Percentiles rank a stretch among this genome's conserved stretches.
These are phyloP conservation scores for Agaricales sp. DNA, from an alignment of 1,284 basidiomycete genomes.

Conservation along the genomic window DNA sequence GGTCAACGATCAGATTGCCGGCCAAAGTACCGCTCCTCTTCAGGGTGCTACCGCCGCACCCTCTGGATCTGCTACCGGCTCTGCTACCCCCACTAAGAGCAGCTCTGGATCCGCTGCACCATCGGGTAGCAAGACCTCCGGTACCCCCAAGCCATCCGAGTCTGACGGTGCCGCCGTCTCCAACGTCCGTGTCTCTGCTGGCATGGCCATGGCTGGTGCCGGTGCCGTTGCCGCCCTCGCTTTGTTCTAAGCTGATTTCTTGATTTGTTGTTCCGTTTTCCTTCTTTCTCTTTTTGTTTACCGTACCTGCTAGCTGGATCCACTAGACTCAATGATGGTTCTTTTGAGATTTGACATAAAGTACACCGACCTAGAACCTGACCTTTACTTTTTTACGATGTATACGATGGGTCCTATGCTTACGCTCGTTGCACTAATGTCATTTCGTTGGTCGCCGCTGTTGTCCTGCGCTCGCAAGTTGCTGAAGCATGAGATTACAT, in stretches of 20 bases:
- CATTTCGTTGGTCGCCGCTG: too few relatives aligned
- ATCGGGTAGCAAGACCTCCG: slow-evolving; percentile 10
- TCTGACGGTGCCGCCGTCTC: slow-evolving; percentile 14
- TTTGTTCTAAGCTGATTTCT: slow-evolving; percentile 15
- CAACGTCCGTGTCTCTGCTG: slow-evolving; percentile 9
- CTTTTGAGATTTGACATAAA: background rate
- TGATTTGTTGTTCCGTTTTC: slow-evolving; percentile 23
- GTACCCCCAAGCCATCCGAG: slow-evolving; percentile 11
- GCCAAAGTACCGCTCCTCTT: slow-evolving; percentile 45
- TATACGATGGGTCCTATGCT: background rate
- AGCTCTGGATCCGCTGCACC: too few relatives aligned
- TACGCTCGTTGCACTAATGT: slow-evolving; percentile 7
- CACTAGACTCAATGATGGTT: too few relatives aligned
- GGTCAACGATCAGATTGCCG: slow-evolving; percentile 44
- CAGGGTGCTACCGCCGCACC: slow-evolving; percentile 18
- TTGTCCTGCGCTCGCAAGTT: too few relatives aligned
- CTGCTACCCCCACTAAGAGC: slow-evolving; percentile 14
- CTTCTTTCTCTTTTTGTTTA: slow-evolving; percentile 46
- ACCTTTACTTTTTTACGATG: background rate
- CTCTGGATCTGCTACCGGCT: slow-evolving; percentile 6
- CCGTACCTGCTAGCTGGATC: slow-evolving; percentile 54
- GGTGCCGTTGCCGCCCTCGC: slow-evolving; percentile 18
- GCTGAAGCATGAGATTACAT: too few relatives aligned
- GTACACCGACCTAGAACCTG: background rate
- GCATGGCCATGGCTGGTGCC: slow-evolving; percentile 15